Evolutionary conservation across 495 filamentous ascomycete genomes (phyloP), one percentile per base, ranked within the genome.

Genomic region (Chaetomidium leptoderma): DNA sequence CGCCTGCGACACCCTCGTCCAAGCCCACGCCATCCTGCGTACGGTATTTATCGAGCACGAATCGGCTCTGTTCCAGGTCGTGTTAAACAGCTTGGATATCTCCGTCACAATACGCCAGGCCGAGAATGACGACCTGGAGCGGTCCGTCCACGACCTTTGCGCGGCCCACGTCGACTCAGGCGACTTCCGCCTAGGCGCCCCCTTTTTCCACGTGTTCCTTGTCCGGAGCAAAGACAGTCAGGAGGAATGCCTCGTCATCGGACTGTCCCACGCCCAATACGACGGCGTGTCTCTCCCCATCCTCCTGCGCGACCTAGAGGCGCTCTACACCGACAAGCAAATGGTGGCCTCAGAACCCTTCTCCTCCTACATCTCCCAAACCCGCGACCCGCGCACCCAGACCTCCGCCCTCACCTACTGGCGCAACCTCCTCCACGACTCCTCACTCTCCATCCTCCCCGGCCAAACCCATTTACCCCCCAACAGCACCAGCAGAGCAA

Each of bases 241-340:
- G 36, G 74, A 81, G 65, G 74, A 81, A 64, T 80, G 78, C n/a
- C 83, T 91, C 42, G 68, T 81, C 53, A 74, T 91, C 48, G 77
- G 85, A 5, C 76, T 90, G 6, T 89, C 85, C 0, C 87, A 91
- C 66, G 84, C 87, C 0, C 87, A 90, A 54, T 91, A 86, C 63
- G 87, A 90, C 61, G 87, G 85, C 35, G 78, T 89, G 1, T 89
- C 81, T 62, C 75, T 91, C 6, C 79, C 86, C 0, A 75, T 75
- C 32, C 79, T 89, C 17, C 76, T 88, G 51, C 77, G 39, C 33
- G 70, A 78, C 56, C 68, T 78, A 7, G 66, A 70, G 2, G 57
- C 62, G 4, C 49, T 78, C 1, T 77, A 76, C 49, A 49, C 69
- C 10, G 70, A 62, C 35, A 40, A 19, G 9, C 0, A n/a, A 0